phyloP scores from a whole-genome alignment of 2,329 filamentous ascomycete genomes.

The Trichoderma semiorbis region DNA sequence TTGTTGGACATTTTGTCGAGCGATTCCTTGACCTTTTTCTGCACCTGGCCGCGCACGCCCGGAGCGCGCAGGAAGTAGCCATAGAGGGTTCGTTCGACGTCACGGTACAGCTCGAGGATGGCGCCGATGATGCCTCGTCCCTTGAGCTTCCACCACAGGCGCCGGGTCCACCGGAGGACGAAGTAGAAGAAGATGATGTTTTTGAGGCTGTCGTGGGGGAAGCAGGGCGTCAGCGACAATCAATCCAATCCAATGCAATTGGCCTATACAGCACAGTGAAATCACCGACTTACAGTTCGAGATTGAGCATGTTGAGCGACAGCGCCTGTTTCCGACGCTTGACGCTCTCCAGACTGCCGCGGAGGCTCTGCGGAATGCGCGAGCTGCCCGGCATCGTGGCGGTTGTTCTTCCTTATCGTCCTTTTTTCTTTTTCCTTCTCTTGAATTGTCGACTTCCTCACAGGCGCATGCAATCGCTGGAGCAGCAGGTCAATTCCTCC shows the following conservation, averaged over 20 bases:
- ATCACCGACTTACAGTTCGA: constrained; percentile 60
- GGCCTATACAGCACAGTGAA: background rate
- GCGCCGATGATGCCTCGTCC: constrained; percentile 85
- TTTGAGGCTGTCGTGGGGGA: constrained; percentile 34
- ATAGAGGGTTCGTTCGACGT: constrained; percentile 70
- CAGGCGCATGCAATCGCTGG: background rate
- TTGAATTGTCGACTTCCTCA: background rate
- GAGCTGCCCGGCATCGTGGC: constrained; percentile 61
- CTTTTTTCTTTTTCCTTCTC: background rate
- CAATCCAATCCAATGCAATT: background rate
- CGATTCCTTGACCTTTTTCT: constrained; percentile 77
- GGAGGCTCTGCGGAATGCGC: constrained; percentile 67
- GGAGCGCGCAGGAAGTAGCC: constrained; percentile 82
- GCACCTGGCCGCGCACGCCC: constrained; percentile 80
- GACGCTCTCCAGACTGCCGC: constrained; percentile 61
- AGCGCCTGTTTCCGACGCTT: constrained; percentile 55
- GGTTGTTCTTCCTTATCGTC: background rate
- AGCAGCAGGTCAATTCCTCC: background rate
- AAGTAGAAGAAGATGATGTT: constrained; percentile 86
- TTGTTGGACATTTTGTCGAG: constrained; percentile 79
- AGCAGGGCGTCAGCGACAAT: background rate
- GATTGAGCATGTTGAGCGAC: constrained; percentile 58
- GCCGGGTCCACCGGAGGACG: constrained; percentile 76
- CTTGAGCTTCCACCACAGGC: constrained; percentile 76
- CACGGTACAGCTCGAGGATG: constrained; percentile 67